phyloP scores from a whole-genome alignment of 495 filamentous ascomycete species.

The Annulohypoxylon bovei region DNA sequence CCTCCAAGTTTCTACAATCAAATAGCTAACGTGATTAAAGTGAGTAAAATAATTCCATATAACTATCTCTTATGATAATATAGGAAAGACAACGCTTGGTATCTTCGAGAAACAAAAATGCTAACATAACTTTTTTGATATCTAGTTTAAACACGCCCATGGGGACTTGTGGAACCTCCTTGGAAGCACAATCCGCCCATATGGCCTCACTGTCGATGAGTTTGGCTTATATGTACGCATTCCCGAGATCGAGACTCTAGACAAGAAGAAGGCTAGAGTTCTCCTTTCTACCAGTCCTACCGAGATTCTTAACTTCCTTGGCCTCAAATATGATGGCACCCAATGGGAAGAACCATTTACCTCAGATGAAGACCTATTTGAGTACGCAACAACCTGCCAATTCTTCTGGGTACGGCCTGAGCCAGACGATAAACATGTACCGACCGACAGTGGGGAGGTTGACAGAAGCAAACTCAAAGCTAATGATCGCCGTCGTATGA shows the following conservation, averaged over 20 bases:
- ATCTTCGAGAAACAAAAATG: neutral
- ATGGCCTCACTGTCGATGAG: conserved; percentile 71
- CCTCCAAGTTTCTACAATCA: neutral
- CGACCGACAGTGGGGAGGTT: conserved; percentile 27
- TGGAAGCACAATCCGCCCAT: conserved; percentile 66
- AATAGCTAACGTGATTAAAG: neutral
- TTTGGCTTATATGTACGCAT: conserved; percentile 68
- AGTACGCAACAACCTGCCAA: conserved; percentile 60
- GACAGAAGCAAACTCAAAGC: conserved; percentile 56
- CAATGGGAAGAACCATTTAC: conserved; percentile 59
- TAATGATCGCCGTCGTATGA: conserved; percentile 62
- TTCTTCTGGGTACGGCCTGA: conserved; percentile 58
- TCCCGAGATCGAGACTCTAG: conserved; percentile 65
- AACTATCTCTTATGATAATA: neutral
- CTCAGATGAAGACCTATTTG: conserved; percentile 63
- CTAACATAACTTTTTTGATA: neutral
- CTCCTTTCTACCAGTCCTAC: conserved; percentile 64
- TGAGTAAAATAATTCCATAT: neutral
- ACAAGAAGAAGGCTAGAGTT: conserved; percentile 65
- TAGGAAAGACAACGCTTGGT: neutral
- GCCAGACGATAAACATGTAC: neutral
- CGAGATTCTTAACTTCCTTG: conserved; percentile 66
- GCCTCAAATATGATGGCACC: conserved; percentile 53
- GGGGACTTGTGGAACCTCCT: conserved; percentile 75
- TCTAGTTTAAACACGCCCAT: conserved; percentile 66